These are phyloP conservation scores for Wickerhamomyces silvicola DNA, from an alignment of 805 yeast genomes.

Conservation along the genomic window DNA sequence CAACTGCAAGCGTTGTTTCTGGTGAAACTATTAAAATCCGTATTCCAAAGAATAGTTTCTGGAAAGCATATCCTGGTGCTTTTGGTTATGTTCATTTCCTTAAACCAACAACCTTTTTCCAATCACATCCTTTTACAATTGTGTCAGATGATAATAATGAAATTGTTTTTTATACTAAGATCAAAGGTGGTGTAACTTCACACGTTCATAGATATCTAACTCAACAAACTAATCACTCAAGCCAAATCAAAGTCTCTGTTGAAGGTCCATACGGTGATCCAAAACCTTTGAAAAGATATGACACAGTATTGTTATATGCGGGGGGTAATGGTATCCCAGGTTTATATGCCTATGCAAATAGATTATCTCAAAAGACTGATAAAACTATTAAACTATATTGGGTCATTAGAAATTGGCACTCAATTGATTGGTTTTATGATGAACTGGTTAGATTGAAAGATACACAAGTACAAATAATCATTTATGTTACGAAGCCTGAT, in stretches of 20 bases:
- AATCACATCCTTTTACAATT: slow-evolving; percentile 69
- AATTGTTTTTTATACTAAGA: slow-evolving; percentile 41
- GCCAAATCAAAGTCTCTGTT: slow-evolving; percentile 29
- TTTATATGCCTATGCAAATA: slow-evolving; percentile 32
- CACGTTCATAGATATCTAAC: slow-evolving; percentile 23
- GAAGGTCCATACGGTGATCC: slow-evolving; percentile 57
- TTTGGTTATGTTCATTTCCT: slow-evolving; percentile 53
- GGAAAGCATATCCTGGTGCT: slow-evolving; percentile 52
- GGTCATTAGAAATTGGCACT: slow-evolving; percentile 50
- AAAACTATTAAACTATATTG: slow-evolving; percentile 44
- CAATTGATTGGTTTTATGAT: slow-evolving; percentile 40
- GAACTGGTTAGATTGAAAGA: slow-evolving; percentile 32
- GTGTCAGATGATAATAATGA: slow-evolving; percentile 34
- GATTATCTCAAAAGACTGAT: slow-evolving; percentile 13
- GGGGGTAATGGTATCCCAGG: slow-evolving; percentile 49
- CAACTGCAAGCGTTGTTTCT: slow-evolving; percentile 21
- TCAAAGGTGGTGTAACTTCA: slow-evolving; percentile 48
- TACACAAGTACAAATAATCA: background rate
- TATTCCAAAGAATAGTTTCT: slow-evolving; percentile 34
- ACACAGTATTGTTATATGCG: slow-evolving; percentile 34
- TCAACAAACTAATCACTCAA: slow-evolving; percentile 19
- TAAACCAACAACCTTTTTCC: slow-evolving; percentile 49
- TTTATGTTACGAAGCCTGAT: slow-evolving; percentile 3
- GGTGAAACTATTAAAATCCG: slow-evolving; percentile 40
- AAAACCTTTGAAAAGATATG: slow-evolving; percentile 30